Evolutionary conservation across 1,284 basidiomycete species (phyloP), one percentile per base, ranked within the genome.

Genomic region (Ceratobasidium sp.): DNA sequence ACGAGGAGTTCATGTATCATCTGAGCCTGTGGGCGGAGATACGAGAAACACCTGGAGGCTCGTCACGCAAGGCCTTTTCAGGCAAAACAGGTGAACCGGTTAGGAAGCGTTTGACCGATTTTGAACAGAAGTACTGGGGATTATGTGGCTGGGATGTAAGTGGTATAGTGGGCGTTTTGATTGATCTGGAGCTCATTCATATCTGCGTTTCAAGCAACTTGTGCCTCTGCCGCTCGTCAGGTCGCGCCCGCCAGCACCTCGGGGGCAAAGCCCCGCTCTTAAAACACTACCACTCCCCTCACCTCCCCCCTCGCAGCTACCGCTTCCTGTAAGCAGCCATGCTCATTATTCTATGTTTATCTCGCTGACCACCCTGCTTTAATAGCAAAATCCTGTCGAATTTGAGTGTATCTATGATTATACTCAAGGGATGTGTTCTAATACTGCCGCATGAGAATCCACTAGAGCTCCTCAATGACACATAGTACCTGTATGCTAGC

Each of bases 21-120:
- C 55, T 21, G 21, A 70, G 53, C 43, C 36, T 70, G 23, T 70
- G 67, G 67, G 67, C 55, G 6, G 67, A 70, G 43, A 16, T 58
- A 8, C 39, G 18, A 14, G 55, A 57, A 23, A 16, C 28, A 1
- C 16, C 53, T 21, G 34, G 45, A 16, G 41, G 43, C 14, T 10
- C 39, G 2, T 70, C 67, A 3, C 43, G 26, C 4, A 57, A 58
- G 12, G 67, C 43, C 5, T 70, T 58, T 23, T 6, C 21, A n/a
- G 53, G 48, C 3, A 70, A 70, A n/a, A 23, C 16, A 10, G 43
- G 45, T 4, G 67, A 70, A 1, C 67, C 67, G 45, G 14, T 26
- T 2, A 70, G 32, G 67, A 55, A 55, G 30, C 30, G 43, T 9
- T 41, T 70, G 28, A 58, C 53, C 10, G 41, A 28, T 9, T 48